Percentiles rank a stretch among this genome's conserved stretches.
These are phyloP conservation scores for Blastocystis sp. DNA, from an alignment of 352 stramenopile genomes.

Conservation along the genomic window DNA sequence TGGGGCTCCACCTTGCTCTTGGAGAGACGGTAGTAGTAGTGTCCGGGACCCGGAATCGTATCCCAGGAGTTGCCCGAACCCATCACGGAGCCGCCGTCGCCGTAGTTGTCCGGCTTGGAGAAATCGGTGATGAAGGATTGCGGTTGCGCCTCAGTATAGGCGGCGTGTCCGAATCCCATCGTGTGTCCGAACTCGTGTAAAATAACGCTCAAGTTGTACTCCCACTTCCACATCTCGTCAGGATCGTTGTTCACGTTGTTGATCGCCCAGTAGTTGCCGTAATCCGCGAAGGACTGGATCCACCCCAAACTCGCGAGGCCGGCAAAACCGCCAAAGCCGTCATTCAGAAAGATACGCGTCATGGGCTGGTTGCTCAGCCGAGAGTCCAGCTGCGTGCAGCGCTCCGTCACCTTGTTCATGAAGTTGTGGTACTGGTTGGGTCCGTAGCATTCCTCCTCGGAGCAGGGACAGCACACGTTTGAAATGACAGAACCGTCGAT, in stretches of 20 bases:
- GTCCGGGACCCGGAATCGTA: constrained; percentile 34
- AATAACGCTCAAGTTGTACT: constrained; percentile 61
- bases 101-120: constrained; percentile 59
- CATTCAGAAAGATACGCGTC: constrained; percentile 63
- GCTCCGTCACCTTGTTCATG: constrained; percentile 50
- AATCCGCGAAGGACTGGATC: constrained; percentile 28
- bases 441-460: constrained; percentile 55
- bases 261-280: constrained; percentile 68
- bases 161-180: constrained; percentile 61
- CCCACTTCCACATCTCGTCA: constrained; percentile 63
- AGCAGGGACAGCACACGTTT: constrained; percentile 57
- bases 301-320: constrained; percentile 37
- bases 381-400: not conserved
- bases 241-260: constrained; percentile 66
- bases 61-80: constrained; percentile 42
- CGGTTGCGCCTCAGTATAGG: constrained; percentile 11
- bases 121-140: constrained; percentile 38
- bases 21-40: constrained; percentile 54
- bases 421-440: constrained; percentile 48
- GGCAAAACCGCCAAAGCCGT: constrained; percentile 44
- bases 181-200: constrained; percentile 69
- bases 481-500: constrained; percentile 58
- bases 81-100: constrained; percentile 59
- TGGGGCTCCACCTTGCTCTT: constrained; percentile 32
- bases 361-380: constrained; percentile 14